Evolutionary conservation across 2,329 filamentous ascomycete genomes (phyloP).

Genomic region (Tolypocladium endophyticum): DNA sequence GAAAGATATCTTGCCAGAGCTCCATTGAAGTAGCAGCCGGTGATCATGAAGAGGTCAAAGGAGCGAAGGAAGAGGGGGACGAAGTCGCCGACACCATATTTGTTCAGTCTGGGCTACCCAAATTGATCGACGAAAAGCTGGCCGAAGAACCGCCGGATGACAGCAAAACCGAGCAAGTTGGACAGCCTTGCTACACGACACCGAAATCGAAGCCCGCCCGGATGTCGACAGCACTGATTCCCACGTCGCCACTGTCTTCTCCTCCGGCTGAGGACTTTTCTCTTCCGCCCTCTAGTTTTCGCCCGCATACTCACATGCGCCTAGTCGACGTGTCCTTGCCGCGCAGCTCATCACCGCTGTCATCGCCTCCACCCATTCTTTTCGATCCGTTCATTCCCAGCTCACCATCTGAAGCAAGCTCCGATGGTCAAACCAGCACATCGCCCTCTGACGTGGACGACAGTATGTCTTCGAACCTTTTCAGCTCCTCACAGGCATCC

Average conservation of each 20-base stretch:
- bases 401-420: slow-evolving; percentile 25
- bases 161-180: neutral
- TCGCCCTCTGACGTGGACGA: slow-evolving; percentile 35
- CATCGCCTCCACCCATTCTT: slow-evolving; percentile 41
- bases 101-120: slow-evolving; percentile 4
- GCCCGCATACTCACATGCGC: slow-evolving; percentile 10
- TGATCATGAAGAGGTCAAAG: slow-evolving; percentile 5
- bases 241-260: slow-evolving; percentile 26
- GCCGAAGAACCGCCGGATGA: neutral
- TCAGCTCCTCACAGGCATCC: slow-evolving; percentile 28
- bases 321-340: slow-evolving; percentile 12
- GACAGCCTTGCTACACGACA: slow-evolving; percentile 4
- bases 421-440: slow-evolving; percentile 23
- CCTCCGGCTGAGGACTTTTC: slow-evolving; percentile 22
- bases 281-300: slow-evolving; percentile 14
- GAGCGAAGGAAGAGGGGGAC: slow-evolving; percentile 12
- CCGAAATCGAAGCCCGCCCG: slow-evolving; percentile 4
- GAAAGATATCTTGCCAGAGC: slow-evolving; percentile 17
- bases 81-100: slow-evolving; percentile 2
- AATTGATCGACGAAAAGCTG: neutral
- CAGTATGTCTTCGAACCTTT: slow-evolving; percentile 27
- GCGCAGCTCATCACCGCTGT: slow-evolving; percentile 42
- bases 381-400: slow-evolving; percentile 38
- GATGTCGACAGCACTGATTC: slow-evolving; percentile 10
- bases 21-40: slow-evolving; percentile 4